phyloP scores from a whole-genome alignment of 148 eudicot species.

The Fallopia convolvulus region DNA sequence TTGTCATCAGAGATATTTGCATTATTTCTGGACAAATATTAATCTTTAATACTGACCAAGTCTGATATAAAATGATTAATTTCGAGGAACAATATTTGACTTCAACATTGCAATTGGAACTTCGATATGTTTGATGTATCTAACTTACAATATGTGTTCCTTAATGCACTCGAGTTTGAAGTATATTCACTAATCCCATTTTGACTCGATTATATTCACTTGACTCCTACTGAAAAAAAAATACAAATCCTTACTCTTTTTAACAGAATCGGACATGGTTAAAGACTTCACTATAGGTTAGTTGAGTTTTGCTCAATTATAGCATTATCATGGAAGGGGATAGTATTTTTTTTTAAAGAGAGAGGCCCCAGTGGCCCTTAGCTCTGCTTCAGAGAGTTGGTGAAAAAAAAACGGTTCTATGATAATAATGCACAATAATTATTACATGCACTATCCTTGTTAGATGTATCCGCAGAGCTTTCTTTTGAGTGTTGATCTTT shows the following conservation, averaged over 20 bases:
- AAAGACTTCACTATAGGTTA: not conserved
- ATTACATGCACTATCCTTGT: not conserved
- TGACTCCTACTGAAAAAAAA: not conserved
- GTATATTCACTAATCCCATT: not conserved
- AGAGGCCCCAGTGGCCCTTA: no score
- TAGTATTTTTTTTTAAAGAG: not conserved
- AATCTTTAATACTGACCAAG: not conserved
- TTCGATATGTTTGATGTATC: not conserved
- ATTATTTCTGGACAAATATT: not conserved
- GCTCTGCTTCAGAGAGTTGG: not conserved
- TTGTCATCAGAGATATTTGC: not conserved
- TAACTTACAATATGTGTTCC: not conserved
- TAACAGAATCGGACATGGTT: not conserved
- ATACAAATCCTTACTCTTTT: not conserved
- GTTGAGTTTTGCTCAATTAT: not conserved
- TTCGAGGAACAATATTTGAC: not conserved
- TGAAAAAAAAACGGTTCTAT: no score
- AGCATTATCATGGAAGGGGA: not conserved
- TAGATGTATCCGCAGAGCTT: no score
- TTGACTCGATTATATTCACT: not conserved
- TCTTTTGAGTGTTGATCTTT: not conserved
- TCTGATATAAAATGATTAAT: not conserved
- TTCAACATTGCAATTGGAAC: not conserved
- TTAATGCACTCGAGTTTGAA: not conserved
- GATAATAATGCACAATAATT: no score